phyloP scores from a whole-genome alignment of 352 stramenopile genomes.

The Pythium dissotocum region DNA sequence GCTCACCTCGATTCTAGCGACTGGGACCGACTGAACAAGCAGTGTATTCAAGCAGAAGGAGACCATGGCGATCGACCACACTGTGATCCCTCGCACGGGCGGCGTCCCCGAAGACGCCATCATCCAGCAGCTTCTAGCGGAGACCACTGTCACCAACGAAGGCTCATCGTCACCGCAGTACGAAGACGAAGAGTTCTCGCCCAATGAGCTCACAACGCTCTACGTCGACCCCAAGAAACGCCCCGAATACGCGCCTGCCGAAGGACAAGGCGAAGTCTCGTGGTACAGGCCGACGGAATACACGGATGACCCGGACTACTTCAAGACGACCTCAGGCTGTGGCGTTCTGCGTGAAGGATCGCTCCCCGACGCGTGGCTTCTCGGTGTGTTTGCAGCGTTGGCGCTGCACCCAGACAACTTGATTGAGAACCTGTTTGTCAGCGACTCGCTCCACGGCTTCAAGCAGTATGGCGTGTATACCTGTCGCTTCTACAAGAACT shows the following conservation, averaged over 20 bases:
- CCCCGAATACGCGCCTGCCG: constrained; percentile 56
- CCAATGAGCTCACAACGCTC: constrained; percentile 42
- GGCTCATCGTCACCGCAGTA: constrained; percentile 31
- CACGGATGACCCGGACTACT: constrained; percentile 80
- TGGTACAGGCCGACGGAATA: constrained; percentile 82
- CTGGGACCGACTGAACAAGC: not conserved
- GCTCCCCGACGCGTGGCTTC: constrained; percentile 83
- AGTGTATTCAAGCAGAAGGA: not conserved
- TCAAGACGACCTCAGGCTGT: constrained; percentile 69
- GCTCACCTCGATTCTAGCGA: not conserved
- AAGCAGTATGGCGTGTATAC: constrained; percentile 88
- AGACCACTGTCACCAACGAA: not conserved
- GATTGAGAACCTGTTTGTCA: constrained; percentile 91
- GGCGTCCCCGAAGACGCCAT: constrained; percentile 47
- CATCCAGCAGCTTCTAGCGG: constrained; percentile 32
- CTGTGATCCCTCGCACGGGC: constrained; percentile 19
- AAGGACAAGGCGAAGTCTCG: constrained; percentile 30
- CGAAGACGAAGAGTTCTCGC: constrained; percentile 60
- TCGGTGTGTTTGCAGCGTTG: constrained; percentile 84
- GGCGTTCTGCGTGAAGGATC: constrained; percentile 56
- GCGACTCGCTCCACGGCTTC: constrained; percentile 73
- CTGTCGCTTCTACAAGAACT: constrained; percentile 93
- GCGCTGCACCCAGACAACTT: constrained; percentile 80
- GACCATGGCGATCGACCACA: constrained; percentile 17
- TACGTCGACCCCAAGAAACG: constrained; percentile 59